Base-by-base conservation (phyloP, 1,139 yeast species). In the Taphrina wiesneri region DNA sequence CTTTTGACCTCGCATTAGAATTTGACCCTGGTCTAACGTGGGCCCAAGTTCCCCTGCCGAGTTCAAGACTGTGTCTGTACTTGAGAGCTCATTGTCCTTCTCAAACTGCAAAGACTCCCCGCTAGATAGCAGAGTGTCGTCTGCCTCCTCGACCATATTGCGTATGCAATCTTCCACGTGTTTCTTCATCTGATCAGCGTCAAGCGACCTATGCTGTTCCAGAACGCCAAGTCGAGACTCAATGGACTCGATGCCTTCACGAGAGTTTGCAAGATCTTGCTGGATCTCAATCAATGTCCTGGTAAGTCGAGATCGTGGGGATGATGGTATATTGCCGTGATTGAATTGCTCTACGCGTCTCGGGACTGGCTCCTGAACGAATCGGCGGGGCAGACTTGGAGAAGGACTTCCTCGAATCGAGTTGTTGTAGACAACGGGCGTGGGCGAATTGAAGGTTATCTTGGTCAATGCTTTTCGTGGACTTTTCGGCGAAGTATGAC, bases 181-280 rank as follows among this genome's bases (percentile, higher is more conserved):
- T 23, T 28, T 54, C 26, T 41, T 19, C 46, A 54, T 25, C 34
- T 39, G 32, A 11, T 54, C 59, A 19, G 32, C 45, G 13, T 39
- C 34, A 3, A 41, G 7, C 17, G 46, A 36, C 13, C 11, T 23
- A 23, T 54, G 46, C 36, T 36, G 46, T 26, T 54, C 59, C 36
- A 54, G 23, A 5, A 39, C 34, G 9, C 28, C 49, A 4, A 54
- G 49, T 15, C 59, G 28, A 9, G 59, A 39, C 28, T 54, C 59
- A 13, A 54, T 54, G 3, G 46, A n/a, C 49, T 54, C 59, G 49
- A 54, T 54, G 9, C 59, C 49, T 34, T 54, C 59, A 6, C 59
- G 47, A 15, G 34, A 39, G 15, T 25, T 25, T 1, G 59, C 59
- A 19, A 54, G 59, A 3, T 54, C 59, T n/a, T 25, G 32, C 49